These are phyloP conservation scores for Spatholobus suberectus DNA, from an alignment of 306 rosid species.

Conservation along the genomic window DNA sequence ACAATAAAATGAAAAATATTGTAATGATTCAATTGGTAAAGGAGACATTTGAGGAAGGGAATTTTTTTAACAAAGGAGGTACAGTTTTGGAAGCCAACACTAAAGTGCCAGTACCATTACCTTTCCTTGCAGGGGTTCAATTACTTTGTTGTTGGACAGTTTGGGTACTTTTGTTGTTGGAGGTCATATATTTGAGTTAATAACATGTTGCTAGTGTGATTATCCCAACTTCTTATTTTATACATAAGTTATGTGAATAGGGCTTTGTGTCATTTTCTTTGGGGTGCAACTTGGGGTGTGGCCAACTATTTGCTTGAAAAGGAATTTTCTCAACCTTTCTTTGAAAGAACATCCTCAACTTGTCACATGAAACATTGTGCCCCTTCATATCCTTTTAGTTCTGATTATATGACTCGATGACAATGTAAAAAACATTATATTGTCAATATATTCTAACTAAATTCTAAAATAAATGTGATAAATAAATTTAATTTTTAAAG, in stretches of 20 bases:
- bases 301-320: conserved; percentile 10
- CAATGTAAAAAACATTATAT: too few species aligned
- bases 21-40: background rate
- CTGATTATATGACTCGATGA: too few species aligned
- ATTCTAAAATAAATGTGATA: too few species aligned
- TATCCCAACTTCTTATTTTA: background rate
- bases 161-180: conserved; percentile 4
- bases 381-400: background rate
- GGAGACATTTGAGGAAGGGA: background rate
- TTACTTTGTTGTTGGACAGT: conserved; percentile 1
- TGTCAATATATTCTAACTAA: too few species aligned
- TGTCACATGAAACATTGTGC: background rate
- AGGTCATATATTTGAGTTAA: background rate
- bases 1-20: background rate
- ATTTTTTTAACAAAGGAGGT: background rate
- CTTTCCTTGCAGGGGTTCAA: background rate
- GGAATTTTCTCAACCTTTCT: background rate
- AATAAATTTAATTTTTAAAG: too few species aligned
- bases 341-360: background rate
- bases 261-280: conserved; percentile 27
- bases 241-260: background rate
- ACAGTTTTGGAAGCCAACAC: background rate
- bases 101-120: background rate
- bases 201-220: conserved; percentile 14
- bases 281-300: conserved; percentile 24